Percentiles rank a stretch among this genome's conserved stretches.
Conservation (phyloP, 169 alveolate genomes). For the Cystoisospora suis region DNA sequence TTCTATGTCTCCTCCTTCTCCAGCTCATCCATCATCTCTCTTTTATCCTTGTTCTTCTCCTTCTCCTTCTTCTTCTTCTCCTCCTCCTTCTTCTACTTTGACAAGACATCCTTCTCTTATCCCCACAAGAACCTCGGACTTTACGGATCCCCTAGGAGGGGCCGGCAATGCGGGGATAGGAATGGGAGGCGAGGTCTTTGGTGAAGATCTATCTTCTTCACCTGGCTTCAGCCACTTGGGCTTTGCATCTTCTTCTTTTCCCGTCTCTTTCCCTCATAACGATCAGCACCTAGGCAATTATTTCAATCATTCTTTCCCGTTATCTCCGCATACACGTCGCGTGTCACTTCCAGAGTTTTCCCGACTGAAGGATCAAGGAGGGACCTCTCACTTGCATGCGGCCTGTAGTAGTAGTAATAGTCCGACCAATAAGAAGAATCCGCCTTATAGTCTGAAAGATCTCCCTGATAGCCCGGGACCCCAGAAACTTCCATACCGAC, state of each 20-base stretch:
- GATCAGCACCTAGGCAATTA: neutral
- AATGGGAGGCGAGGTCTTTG: too few relatives aligned
- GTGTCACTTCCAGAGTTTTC: neutral
- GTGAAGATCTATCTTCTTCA: neutral
- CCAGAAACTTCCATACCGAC: constrained; percentile 47
- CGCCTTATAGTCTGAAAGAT: constrained; percentile 10
- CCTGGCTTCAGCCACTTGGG: neutral
- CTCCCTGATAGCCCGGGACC: constrained; percentile 51
- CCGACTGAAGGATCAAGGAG: neutral
- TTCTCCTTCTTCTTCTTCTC: neutral
- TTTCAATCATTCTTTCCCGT: neutral
- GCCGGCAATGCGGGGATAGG: too few relatives aligned
- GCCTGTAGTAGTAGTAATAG: too few relatives aligned
- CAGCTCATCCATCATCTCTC: neutral
- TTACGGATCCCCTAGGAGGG: neutral
- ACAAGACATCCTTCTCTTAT: neutral
- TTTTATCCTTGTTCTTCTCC: neutral
- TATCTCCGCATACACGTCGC: neutral
- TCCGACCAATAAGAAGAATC: neutral
- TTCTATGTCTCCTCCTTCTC: neutral
- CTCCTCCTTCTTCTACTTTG: neutral
- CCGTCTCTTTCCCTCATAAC: neutral
- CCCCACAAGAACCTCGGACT: neutral
- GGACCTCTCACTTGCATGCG: neutral
- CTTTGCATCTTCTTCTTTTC: neutral